Evolutionary conservation across 345 rosid genomes (phyloP).

Genomic region (Carallia brachiata): DNA sequence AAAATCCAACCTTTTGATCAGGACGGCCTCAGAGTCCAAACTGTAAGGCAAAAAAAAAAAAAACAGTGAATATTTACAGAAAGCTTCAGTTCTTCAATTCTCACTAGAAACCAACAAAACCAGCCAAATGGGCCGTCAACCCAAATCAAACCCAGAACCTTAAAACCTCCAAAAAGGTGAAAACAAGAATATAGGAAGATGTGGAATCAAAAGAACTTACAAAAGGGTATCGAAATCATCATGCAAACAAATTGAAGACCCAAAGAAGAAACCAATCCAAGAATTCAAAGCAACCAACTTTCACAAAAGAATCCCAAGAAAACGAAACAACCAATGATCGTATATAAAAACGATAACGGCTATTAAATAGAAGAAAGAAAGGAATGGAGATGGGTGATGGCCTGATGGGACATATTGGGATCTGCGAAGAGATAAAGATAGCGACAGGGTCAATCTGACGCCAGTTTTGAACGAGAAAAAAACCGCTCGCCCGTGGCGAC

Average conservation of each 20-base stretch:
- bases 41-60: too few species aligned
- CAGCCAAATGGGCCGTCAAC: constrained; percentile 4
- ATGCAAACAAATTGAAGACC: not conserved
- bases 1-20: constrained; percentile 10
- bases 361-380: not conserved
- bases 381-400: not conserved
- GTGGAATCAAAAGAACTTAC: not conserved
- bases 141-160: not conserved
- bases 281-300: not conserved
- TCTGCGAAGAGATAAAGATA: constrained; percentile 11
- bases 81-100: constrained; percentile 2
- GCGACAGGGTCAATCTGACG: not conserved
- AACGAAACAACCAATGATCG: too few species aligned
- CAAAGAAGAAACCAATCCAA: not conserved
- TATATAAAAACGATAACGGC: not conserved
- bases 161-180: not conserved
- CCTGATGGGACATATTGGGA: constrained; percentile 8
- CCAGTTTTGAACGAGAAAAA: too few species aligned
- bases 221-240: not conserved
- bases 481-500: too few species aligned
- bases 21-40: not conserved
- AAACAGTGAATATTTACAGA: too few species aligned
- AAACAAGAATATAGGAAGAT: too few species aligned
- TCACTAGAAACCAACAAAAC: not conserved
- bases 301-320: not conserved